Percentiles rank a stretch among this genome's conserved stretches.
Evolutionary conservation across 371 early-diverging fungal genomes (phyloP).

Genomic region (Mucor irregularis): DNA sequence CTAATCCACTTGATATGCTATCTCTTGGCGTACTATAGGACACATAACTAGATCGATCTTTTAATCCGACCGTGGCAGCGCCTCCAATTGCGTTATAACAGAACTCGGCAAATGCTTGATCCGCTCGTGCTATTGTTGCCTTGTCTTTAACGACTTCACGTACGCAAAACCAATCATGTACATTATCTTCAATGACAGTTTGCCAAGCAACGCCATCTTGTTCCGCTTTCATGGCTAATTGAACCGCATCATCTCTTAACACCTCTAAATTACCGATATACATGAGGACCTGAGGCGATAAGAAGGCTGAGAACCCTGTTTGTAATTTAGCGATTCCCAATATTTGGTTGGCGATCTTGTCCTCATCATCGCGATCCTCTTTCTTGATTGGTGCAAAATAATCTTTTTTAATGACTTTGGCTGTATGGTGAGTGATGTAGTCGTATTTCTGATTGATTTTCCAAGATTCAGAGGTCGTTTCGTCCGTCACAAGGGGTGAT

Average conservation of each 20-base stretch:
- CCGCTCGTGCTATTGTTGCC: conserved; percentile 31
- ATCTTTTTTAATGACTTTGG: conserved; percentile 48
- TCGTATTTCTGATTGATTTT: conserved; percentile 43
- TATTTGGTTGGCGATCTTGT: conserved; percentile 25
- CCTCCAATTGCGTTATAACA: conserved; percentile 25
- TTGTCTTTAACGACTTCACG: conserved; percentile 52
- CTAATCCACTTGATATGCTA: conserved; percentile 35
- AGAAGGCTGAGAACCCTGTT: conserved; percentile 40
- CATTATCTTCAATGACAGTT: conserved; percentile 40
- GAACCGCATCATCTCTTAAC: conserved; percentile 45
- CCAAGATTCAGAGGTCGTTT: conserved; percentile 47
- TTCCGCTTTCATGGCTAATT: conserved; percentile 42
- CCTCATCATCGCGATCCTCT: conserved; percentile 16
- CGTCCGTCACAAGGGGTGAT: conserved; percentile 50
- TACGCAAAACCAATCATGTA: conserved; percentile 54
- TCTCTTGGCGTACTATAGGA: conserved; percentile 35
- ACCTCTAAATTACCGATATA: conserved; percentile 47
- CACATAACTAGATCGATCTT: conserved; percentile 6
- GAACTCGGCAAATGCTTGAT: conserved; percentile 45
- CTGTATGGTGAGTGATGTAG: conserved; percentile 49
- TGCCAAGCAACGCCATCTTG: conserved; percentile 43
- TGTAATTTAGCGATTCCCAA: conserved; percentile 46
- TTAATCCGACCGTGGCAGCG: neutral
- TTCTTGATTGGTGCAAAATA: conserved; percentile 31
- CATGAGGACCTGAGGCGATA: conserved; percentile 40